Conservation (phyloP, 129 eudicot species). For the Tagetes erecta region DNA sequence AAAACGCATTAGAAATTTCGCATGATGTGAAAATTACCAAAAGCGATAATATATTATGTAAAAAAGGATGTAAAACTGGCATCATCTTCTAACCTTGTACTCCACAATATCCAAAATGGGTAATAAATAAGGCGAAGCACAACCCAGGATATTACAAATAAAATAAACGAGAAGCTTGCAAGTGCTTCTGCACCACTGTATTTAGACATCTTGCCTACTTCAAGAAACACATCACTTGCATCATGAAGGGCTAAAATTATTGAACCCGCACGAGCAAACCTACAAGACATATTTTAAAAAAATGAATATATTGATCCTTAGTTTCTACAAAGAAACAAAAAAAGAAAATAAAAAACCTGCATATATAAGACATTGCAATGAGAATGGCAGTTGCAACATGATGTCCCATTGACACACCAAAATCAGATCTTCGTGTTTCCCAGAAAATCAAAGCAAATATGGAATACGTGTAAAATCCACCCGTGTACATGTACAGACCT, state of each 20-base stretch:
- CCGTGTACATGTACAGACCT: constrained; percentile 78
- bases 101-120: constrained; percentile 96
- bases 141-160: constrained; percentile 86
- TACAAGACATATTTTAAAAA: constrained; percentile 29
- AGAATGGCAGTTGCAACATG: constrained; percentile 82
- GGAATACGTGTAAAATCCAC: constrained; percentile 88
- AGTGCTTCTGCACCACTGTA: constrained; percentile 79
- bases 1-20: not conserved
- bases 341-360: constrained; percentile 48
- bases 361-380: constrained; percentile 70
- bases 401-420: constrained; percentile 95
- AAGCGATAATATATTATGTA: constrained; percentile 2
- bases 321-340: not conserved
- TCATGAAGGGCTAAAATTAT: constrained; percentile 89
- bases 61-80: not conserved
- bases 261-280: constrained; percentile 92
- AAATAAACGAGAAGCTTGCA: constrained; percentile 81
- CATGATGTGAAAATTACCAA: constrained; percentile 11
- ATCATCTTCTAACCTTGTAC: constrained; percentile 67
- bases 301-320: not conserved
- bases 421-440: constrained; percentile 97
- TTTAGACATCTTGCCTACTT: constrained; percentile 94
- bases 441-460: constrained; percentile 89
- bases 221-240: constrained; percentile 95
- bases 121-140: constrained; percentile 86